Evolutionary conservation across 1,139 yeast genomes (phyloP).

Genomic region (Magnusiomyces magnusii): DNA sequence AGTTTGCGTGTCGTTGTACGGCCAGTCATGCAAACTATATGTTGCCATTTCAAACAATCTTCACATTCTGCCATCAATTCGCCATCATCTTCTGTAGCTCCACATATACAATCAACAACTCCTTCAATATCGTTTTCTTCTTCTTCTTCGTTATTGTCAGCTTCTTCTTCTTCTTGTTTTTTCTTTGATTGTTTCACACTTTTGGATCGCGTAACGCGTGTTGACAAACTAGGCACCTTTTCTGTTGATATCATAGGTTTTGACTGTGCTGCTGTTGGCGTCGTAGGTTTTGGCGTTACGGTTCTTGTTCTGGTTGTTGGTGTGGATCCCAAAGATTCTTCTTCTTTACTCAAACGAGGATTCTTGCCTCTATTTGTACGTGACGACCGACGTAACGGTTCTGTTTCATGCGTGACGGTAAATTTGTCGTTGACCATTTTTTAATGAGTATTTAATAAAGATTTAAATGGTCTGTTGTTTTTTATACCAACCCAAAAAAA

Average conservation of each 20-base stretch:
- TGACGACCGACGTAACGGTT: conserved; percentile 34
- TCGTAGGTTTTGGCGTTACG: conserved; percentile 10
- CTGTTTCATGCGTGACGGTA: not conserved
- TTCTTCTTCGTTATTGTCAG: conserved; percentile 9
- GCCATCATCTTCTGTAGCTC: conserved; percentile 51
- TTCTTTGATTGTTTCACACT: conserved; percentile 8
- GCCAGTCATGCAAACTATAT: conserved; percentile 62
- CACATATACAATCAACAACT: conserved; percentile 53
- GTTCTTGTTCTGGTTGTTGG: not conserved
- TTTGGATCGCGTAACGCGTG: not conserved
- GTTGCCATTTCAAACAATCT: conserved; percentile 78
- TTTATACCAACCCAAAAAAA: not conserved
- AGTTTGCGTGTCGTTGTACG: conserved; percentile 35
- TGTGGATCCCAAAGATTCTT: conserved; percentile 19
- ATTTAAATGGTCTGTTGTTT: not conserved
- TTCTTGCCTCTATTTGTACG: conserved; percentile 41
- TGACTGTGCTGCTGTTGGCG: conserved; percentile 1
- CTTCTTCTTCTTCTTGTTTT: conserved; percentile 6
- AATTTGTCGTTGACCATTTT: not conserved
- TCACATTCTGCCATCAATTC: conserved; percentile 79
- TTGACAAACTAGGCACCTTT: not conserved
- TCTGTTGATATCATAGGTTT: not conserved
- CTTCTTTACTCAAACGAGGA: conserved; percentile 30
- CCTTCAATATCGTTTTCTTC: conserved; percentile 15
- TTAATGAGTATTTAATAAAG: no score